Base-by-base conservation (phyloP, 2,329 filamentous ascomycete species). In the Purpureocillium lavendulum region DNA sequence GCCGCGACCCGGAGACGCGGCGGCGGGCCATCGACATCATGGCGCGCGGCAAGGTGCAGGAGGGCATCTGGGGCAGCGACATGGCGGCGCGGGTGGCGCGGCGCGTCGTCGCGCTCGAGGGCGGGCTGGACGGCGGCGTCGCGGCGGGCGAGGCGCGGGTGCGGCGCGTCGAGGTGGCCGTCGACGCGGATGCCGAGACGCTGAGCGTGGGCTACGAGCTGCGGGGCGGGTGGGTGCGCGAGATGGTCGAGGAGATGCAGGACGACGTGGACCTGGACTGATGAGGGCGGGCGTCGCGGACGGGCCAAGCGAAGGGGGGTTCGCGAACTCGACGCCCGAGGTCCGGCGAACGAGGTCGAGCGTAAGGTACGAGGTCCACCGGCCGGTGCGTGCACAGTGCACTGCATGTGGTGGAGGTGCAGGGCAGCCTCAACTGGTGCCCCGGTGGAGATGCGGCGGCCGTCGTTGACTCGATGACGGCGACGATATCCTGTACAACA, bases 31-130 rank as follows among this genome's bases (percentile, higher is more conserved):
- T 41, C 17, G 34, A 30, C 4, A 33, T 41, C 18, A 38, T 41
- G 35, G 28, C 17, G 35, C 15, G 17, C n/a, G 37, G 37, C 28
- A 29, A 33, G 10, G 34, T 41, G 15, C 40, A 41, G 26, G 40
- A 41, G 30, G 40, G 40, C 9, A 41, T 41, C 17, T 41, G 40
- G 40, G 37, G 37, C 30, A 41, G 35, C 30, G 16, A 34, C 24
- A 41, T 41, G 40, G 35, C 35, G 12, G 40, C 24, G 14, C 37
- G 30, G 24, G 40, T 41, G 4, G 40, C 40, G 8, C 35, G 37
- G 24, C 24, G 31, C 24, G 30, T 41, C 12, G 36, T 41, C 18
- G 30, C 30, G 7, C 24, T 41, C 12, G 40, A 41, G 33, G 35
- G 39, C 2, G 30, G 36, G 18, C 16, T 35, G 3, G 14, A n/a